Evolutionary conservation across 805 yeast genomes (phyloP), one percentile per base, ranked within the genome.

Genomic region (Yarrowia divulgata): DNA sequence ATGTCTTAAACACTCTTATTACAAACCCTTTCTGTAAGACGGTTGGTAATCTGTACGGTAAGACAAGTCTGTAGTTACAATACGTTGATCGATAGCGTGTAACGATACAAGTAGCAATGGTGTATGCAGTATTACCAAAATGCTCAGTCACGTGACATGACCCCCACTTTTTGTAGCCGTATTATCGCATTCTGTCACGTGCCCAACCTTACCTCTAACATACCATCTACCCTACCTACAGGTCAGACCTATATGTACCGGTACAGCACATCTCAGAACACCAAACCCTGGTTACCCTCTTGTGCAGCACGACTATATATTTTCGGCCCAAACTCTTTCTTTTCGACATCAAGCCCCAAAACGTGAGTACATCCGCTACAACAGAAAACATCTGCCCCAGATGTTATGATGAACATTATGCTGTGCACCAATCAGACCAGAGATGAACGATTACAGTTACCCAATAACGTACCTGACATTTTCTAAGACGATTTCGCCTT

Each of bases 341-440:
- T 18, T 18, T 34, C 8, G 13, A 6, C 42, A 18, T 16, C 52
- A 43, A 34, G 40, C 50, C 29, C 29, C 42, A 60, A 60, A 60
- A 45, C 45, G 66, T 60, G 66, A 60, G 66, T 60, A 60, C 52
- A 43, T 23, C 29, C 29, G 4, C 3, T 2, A 4, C 29, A 23
- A 23, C 29, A 23, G 29, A 23, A 23, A 23, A 43, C 19, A 60
- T 45, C 32, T 2, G 9, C n/a, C 1, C 8, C 29, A 1, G 3
- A 34, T 60, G 66, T 45, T 60, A 60, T 60, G 66, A 60, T 60
- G 66, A 60, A 43, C 66, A 60, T 60, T 57, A 60, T 60, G 66
- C 66, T 60, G 66, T 60, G 66, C 66, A 60, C 66, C 66, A 60
- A 60, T 60, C 66, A 45, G 66, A 60, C 52, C 66, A n/a, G 50